Percentiles rank a stretch among this genome's conserved stretches.
Conservation (phyloP, 1,284 basidiomycete species). For the Mycena sp. region DNA sequence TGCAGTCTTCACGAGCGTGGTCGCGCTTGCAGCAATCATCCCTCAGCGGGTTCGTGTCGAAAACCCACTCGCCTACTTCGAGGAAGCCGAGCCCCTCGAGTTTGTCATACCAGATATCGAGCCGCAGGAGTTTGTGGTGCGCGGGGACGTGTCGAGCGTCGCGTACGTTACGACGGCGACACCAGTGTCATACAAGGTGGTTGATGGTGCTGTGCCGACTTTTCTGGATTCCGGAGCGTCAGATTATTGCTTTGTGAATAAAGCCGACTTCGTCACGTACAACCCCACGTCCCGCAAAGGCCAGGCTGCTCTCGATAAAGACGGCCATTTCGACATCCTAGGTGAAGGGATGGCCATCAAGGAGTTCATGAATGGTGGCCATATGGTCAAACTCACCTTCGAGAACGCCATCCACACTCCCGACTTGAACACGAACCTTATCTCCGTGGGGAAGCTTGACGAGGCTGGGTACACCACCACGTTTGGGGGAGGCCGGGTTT, state of each 20-base stretch:
- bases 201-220: not conserved
- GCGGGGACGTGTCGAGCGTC: not conserved
- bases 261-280: not conserved
- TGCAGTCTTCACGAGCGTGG: not conserved
- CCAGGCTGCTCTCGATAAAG: not conserved
- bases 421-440: constrained; percentile 19
- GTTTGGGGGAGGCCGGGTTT: constrained; percentile 5
- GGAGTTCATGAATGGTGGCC: constrained; percentile 5
- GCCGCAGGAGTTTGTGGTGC: not conserved
- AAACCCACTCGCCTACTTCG: not conserved
- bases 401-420: constrained; percentile 26
- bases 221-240: constrained; percentile 6
- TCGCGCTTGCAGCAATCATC: not conserved
- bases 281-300: not conserved
- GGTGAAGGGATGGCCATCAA: not conserved
- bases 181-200: not conserved
- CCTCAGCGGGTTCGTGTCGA: not conserved
- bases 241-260: constrained; percentile 5
- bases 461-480: constrained; percentile 7
- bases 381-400: constrained; percentile 10
- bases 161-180: not conserved
- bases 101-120: not conserved
- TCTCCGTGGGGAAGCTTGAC: constrained; percentile 23
- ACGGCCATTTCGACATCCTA: not conserved
- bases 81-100: no score